Evolutionary conservation across 2,329 filamentous ascomycete species (phyloP).

Genomic region (Neopestalotiopsis clavispora): DNA sequence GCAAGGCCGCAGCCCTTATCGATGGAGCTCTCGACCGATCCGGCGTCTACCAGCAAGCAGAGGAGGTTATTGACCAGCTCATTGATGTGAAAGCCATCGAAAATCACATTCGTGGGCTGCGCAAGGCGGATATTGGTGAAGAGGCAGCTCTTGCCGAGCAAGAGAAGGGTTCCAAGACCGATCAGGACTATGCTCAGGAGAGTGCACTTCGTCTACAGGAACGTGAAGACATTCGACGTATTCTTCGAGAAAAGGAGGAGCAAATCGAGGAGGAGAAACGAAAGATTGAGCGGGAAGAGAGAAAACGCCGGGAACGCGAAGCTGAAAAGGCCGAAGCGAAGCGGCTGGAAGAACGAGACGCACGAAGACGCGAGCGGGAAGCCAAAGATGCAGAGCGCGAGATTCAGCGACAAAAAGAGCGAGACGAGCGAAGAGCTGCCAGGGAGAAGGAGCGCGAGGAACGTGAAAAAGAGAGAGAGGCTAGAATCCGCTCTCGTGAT

Average conservation of each 20-base stretch:
- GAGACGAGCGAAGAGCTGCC: conserved; percentile 55
- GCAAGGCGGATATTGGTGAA: conserved; percentile 70
- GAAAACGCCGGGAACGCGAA: conserved; percentile 53
- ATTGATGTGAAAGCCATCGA: conserved; percentile 74
- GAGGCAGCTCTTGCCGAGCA: conserved; percentile 71
- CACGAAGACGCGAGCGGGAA: conserved; percentile 48
- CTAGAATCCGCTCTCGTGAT: conserved; percentile 36
- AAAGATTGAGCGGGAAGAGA: conserved; percentile 62
- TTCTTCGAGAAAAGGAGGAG: conserved; percentile 62
- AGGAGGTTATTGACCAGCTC: conserved; percentile 68
- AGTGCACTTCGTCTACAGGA: conserved; percentile 64
- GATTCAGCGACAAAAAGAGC: conserved; percentile 55
- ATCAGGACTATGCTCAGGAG: conserved; percentile 74
- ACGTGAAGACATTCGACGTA: conserved; percentile 65
- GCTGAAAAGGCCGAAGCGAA: conserved; percentile 55
- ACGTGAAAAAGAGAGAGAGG: conserved; percentile 40
- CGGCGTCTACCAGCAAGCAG: conserved; percentile 75
- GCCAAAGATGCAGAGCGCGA: conserved; percentile 41
- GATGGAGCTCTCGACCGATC: conserved; percentile 80
- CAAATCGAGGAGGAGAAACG: conserved; percentile 67
- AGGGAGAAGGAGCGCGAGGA: conserved; percentile 43
- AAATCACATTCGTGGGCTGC: conserved; percentile 69
- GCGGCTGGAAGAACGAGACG: conserved; percentile 55
- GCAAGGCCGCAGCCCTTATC: conserved; percentile 75
- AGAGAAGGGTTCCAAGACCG: conserved; percentile 70